Evolutionary conservation across 2,329 filamentous ascomycete genomes (phyloP).

Genomic region (Rhinocladiella similis): DNA sequence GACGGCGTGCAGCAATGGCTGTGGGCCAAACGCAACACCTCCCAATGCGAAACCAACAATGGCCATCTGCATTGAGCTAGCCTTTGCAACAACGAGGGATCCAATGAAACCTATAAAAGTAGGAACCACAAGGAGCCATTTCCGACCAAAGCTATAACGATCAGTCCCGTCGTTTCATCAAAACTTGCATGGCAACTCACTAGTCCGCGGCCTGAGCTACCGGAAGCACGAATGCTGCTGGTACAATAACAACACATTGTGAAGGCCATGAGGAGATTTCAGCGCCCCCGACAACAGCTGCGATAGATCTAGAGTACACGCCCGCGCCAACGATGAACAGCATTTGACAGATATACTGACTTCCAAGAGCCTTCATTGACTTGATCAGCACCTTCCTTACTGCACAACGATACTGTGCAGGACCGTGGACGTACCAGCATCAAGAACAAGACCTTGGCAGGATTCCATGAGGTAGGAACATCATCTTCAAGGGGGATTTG

Average conservation of each 20-base stretch:
- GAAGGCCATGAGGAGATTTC: not conserved
- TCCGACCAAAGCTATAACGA: conserved; percentile 17
- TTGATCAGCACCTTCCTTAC: too few species aligned
- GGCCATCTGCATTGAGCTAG: conserved; percentile 3
- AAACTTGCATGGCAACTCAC: too few species aligned
- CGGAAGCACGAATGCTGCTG: not conserved
- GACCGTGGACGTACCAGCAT: too few species aligned
- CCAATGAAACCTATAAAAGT: conserved; percentile 11
- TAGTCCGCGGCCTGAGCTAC: conserved; percentile 15
- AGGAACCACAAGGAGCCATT: conserved; percentile 14
- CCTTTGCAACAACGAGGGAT: conserved; percentile 5
- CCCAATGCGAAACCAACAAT: conserved; percentile 6
- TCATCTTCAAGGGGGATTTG: too few species aligned
- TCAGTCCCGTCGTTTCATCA: too few species aligned
- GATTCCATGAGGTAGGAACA: too few species aligned
- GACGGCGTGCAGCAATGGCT: conserved; percentile 10
- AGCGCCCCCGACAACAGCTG: conserved; percentile 6
- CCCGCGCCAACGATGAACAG: conserved; percentile 8
- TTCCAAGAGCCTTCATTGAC: conserved; percentile 1
- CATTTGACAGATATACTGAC: conserved; percentile 10
- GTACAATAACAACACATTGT: not conserved
- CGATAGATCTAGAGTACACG: conserved; percentile 4
- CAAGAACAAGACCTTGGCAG: too few species aligned
- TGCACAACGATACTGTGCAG: too few species aligned
- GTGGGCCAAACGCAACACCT: not conserved